phyloP scores from a whole-genome alignment of 208 protist species.

The Trypanosoma melophagium region DNA sequence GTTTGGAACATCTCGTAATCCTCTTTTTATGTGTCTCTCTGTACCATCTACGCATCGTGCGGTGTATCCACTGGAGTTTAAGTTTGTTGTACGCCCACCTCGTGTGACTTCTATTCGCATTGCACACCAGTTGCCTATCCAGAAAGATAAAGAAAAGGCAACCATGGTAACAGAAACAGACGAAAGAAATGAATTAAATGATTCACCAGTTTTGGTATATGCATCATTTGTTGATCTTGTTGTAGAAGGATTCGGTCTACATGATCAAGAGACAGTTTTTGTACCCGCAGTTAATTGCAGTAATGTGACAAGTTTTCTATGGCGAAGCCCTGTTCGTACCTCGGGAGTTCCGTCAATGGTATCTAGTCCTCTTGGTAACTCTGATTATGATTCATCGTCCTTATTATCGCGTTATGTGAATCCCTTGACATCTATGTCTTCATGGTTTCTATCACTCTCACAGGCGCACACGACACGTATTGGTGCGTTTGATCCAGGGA shows the following conservation, averaged over 20 bases:
- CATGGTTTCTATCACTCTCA: conserved; percentile 61
- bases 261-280: conserved; percentile 44
- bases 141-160: conserved; percentile 2
- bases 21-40: conserved; percentile 65
- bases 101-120: conserved; percentile 35
- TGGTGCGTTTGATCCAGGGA: conserved; percentile 29
- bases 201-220: conserved; percentile 41
- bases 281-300: conserved; percentile 67
- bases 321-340: conserved; percentile 45
- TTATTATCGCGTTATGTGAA: conserved; percentile 47
- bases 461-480: conserved; percentile 48
- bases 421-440: conserved; percentile 52
- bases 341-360: conserved; percentile 53
- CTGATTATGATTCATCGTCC: conserved; percentile 5
- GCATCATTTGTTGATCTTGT: conserved; percentile 58
- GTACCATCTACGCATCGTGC: conserved; percentile 48
- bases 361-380: conserved; percentile 14
- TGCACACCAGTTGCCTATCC: not conserved
- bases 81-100: conserved; percentile 53
- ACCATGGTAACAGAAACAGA: too few relatives aligned
- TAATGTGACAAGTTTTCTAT: conserved; percentile 68
- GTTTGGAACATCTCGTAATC: conserved; percentile 32
- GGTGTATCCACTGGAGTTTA: conserved; percentile 53
- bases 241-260: conserved; percentile 68
- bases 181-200: too few relatives aligned